phyloP scores from a whole-genome alignment of 306 rosid genomes.

The Comarum palustre region DNA sequence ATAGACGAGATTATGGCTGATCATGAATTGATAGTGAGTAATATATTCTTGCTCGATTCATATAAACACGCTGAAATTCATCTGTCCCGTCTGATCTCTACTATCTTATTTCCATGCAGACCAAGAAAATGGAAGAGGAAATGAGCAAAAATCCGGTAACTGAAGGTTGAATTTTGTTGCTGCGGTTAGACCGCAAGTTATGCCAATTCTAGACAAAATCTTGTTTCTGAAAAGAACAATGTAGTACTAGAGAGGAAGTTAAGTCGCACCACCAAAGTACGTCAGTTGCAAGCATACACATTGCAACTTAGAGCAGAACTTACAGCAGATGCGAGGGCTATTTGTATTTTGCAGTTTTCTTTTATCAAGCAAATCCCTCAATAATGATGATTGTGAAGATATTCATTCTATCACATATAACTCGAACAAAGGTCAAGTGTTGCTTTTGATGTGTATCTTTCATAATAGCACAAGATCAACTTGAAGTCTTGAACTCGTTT shows the following conservation, averaged over 20 bases:
- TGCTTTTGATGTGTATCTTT: no score
- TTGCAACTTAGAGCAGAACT: no score
- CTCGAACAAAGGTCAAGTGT: no score
- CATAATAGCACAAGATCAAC: no score
- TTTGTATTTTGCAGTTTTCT: no score
- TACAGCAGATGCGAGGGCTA: no score
- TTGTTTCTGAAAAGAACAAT: background rate
- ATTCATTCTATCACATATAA: no score
- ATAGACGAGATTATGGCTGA: conserved; percentile 82
- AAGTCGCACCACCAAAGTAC: background rate
- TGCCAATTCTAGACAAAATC: background rate
- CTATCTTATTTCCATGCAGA: conserved; percentile 26
- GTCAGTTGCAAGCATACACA: no score
- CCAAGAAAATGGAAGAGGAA: background rate
- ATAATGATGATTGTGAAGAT: no score
- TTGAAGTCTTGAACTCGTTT: no score
- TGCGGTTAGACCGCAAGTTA: background rate
- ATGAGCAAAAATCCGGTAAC: background rate
- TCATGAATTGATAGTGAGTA: conserved; percentile 72
- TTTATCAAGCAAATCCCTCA: no score
- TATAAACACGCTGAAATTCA: conserved; percentile 1
- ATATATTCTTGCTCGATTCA: background rate
- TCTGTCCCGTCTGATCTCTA: background rate
- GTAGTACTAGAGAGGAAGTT: background rate
- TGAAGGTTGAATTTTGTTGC: conserved; percentile 3